Conservation (phyloP, 768 basidiomycete species). For the Termitomyces sp. region DNA sequence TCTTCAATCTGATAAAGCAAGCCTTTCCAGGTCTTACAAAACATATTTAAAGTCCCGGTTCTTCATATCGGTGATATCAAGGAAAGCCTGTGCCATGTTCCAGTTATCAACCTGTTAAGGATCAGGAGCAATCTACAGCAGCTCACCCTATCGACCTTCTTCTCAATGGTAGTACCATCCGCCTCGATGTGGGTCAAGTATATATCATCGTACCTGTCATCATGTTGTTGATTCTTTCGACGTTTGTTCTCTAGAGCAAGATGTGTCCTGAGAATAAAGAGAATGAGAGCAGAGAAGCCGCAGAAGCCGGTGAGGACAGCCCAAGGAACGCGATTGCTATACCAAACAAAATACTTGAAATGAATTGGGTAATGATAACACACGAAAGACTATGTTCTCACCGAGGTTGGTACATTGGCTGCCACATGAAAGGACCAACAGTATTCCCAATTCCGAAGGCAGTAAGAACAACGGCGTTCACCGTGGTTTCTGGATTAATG, state of each 20-base stretch:
- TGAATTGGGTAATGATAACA: background rate
- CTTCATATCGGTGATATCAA: too few relatives aligned
- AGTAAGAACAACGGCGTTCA: constrained; percentile 69
- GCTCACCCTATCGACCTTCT: constrained; percentile 59
- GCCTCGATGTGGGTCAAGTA: constrained; percentile 42
- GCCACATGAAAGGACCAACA: constrained; percentile 76
- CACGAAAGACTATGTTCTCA: constrained; percentile 26
- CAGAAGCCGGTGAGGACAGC: constrained; percentile 62
- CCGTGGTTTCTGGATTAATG: constrained; percentile 52
- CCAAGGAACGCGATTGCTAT: constrained; percentile 74
- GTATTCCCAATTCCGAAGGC: constrained; percentile 77
- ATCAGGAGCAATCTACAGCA: too few relatives aligned
- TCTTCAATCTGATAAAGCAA: too few relatives aligned
- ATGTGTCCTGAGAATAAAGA: constrained; percentile 54
- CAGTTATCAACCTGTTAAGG: too few relatives aligned
- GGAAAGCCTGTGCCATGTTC: too few relatives aligned
- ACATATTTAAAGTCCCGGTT: too few relatives aligned
- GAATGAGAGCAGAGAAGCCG: constrained; percentile 46
- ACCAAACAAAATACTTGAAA: background rate
- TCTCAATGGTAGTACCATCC: constrained; percentile 50
- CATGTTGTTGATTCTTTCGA: constrained; percentile 48
- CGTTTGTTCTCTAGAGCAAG: constrained; percentile 59
- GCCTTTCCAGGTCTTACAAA: too few relatives aligned
- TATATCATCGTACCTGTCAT: constrained; percentile 57
- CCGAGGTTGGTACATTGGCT: constrained; percentile 65